Percentiles rank a stretch among this genome's conserved stretches.
These are phyloP conservation scores for Tanacetum coccineum DNA, from an alignment of 129 eudicot species.

Conservation along the genomic window DNA sequence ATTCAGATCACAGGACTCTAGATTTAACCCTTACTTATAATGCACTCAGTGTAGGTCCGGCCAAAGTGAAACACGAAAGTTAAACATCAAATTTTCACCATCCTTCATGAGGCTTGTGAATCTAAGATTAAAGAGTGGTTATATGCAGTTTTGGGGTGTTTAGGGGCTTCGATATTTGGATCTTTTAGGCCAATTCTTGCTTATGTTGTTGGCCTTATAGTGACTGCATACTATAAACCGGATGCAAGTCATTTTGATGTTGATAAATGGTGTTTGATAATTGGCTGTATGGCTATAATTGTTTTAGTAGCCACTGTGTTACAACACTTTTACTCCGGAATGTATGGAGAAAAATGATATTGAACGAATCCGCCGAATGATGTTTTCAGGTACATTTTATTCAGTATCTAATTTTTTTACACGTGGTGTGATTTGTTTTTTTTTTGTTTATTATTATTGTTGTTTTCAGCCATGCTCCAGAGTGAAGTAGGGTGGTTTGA, in stretches of 20 bases:
- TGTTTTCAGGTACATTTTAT: constrained; percentile 49
- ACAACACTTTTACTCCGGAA: constrained; percentile 69
- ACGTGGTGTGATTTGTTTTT: not conserved
- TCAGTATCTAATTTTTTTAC: not conserved
- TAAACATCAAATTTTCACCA: constrained; percentile 25
- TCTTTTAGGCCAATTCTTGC: constrained; percentile 60
- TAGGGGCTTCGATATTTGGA: constrained; percentile 52
- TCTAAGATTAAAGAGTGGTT: constrained; percentile 54
- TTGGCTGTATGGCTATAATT: constrained; percentile 53
- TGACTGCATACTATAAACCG: constrained; percentile 46
- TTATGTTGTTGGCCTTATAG: constrained; percentile 46
- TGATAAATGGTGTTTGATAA: constrained; percentile 66
- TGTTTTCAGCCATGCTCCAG: constrained; percentile 44
- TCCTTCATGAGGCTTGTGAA: constrained; percentile 49
- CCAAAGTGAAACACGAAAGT: constrained; percentile 24
- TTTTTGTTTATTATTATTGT: not conserved
- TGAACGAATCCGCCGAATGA: constrained; percentile 56
- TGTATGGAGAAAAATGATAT: constrained; percentile 64
- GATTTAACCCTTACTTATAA: constrained; percentile 42
- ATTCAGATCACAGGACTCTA: constrained; percentile 9
- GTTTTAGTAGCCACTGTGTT: constrained; percentile 48
- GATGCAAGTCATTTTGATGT: constrained; percentile 42
- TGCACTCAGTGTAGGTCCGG: constrained; percentile 14
- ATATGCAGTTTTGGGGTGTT: constrained; percentile 58
- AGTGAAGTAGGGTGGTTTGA: constrained; percentile 77